These are phyloP conservation scores for Phytophthora pisi DNA, from an alignment of 352 stramenopile genomes.

Conservation along the genomic window DNA sequence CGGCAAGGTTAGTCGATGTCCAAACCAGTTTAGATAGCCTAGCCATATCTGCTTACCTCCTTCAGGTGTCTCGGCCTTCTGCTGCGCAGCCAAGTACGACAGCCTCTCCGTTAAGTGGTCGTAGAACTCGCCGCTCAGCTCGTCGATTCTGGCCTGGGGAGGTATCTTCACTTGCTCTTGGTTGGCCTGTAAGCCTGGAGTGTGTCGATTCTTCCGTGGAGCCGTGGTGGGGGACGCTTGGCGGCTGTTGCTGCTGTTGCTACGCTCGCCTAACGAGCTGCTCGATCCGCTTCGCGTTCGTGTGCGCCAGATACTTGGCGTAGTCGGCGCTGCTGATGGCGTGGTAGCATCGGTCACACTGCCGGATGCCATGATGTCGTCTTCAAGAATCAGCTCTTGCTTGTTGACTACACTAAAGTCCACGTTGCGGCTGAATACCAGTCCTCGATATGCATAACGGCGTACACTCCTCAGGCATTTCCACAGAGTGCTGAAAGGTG, in stretches of 20 bases:
- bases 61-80: slow-evolving; percentile 20
- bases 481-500: slow-evolving; percentile 67
- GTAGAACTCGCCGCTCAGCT: slow-evolving; percentile 69
- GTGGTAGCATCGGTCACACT: slow-evolving; percentile 24
- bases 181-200: slow-evolving; percentile 54
- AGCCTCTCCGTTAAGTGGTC: slow-evolving; percentile 56
- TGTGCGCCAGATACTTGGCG: slow-evolving; percentile 52
- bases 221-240: slow-evolving; percentile 41
- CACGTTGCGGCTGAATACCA: slow-evolving; percentile 74
- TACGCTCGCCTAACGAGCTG: slow-evolving; percentile 45
- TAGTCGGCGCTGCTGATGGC: slow-evolving; percentile 36
- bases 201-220: slow-evolving; percentile 34
- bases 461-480: slow-evolving; percentile 83
- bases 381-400: slow-evolving; percentile 53
- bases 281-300: slow-evolving; percentile 52
- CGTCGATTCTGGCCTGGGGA: slow-evolving; percentile 61
- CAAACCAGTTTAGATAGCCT: too few species aligned
- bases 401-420: slow-evolving; percentile 80
- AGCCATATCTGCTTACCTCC: slow-evolving; percentile 6
- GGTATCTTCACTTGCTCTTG: slow-evolving; percentile 74
- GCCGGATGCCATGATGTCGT: slow-evolving; percentile 24
- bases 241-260: slow-evolving; percentile 40
- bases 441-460: slow-evolving; percentile 73
- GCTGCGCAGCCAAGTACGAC: slow-evolving; percentile 34
- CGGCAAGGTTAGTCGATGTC: not conserved